These are phyloP conservation scores for Fusarium sp. DNA, from an alignment of 2,329 filamentous ascomycete genomes.

Conservation along the genomic window DNA sequence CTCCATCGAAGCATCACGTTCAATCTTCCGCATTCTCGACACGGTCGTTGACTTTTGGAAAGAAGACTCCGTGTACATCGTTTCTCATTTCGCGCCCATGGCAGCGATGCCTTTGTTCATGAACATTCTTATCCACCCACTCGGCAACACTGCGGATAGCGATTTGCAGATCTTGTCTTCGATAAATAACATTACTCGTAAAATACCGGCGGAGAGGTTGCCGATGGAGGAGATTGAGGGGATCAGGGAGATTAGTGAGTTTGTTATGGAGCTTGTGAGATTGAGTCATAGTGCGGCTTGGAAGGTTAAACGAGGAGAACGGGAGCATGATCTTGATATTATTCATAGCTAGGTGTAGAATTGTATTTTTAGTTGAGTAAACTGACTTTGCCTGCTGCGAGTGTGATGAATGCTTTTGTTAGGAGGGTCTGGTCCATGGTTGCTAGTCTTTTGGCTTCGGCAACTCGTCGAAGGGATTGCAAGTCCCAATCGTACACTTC, in stretches of 20 bases:
- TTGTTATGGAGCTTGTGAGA: slow-evolving; percentile 36
- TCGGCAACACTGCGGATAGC: slow-evolving; percentile 24
- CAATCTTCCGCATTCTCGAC: slow-evolving; percentile 32
- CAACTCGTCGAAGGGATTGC: background rate
- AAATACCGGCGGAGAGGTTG: slow-evolving; percentile 25
- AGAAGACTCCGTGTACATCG: slow-evolving; percentile 32
- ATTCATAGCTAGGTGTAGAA: slow-evolving; percentile 7
- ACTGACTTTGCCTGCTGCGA: slow-evolving; percentile 54
- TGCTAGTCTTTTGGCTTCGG: slow-evolving; percentile 27
- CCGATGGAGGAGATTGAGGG: slow-evolving; percentile 37
- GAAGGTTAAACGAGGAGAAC: slow-evolving; percentile 33
- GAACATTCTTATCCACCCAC: slow-evolving; percentile 37
- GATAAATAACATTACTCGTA: slow-evolving; percentile 34
- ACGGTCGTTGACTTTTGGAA: slow-evolving; percentile 33
- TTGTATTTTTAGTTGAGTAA: slow-evolving; percentile 47
- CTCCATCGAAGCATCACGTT: slow-evolving; percentile 33
- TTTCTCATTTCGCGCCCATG: slow-evolving; percentile 34
- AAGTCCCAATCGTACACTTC: slow-evolving; percentile 47
- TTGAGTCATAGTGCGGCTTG: slow-evolving; percentile 36
- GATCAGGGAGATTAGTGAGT: slow-evolving; percentile 36
- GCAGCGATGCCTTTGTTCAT: slow-evolving; percentile 36
- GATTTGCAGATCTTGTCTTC: slow-evolving; percentile 34
- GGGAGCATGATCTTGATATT: slow-evolving; percentile 34
- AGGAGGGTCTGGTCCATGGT: slow-evolving; percentile 44
- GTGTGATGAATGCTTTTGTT: slow-evolving; percentile 37